phyloP scores from a whole-genome alignment of 371 early-diverging fungal species.

The Actinomucor elegans region DNA sequence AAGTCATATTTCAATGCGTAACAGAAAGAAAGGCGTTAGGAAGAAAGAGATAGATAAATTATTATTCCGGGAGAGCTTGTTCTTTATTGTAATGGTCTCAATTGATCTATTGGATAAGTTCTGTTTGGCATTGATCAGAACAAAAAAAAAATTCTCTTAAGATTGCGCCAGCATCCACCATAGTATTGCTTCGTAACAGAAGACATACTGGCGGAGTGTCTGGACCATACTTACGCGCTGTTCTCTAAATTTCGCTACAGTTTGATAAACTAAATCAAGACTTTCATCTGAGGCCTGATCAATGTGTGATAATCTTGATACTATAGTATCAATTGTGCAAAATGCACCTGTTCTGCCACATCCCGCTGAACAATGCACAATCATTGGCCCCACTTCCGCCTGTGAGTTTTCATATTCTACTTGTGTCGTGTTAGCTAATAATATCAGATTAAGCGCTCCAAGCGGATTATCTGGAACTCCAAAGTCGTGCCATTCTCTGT shows the following conservation, averaged over 20 bases:
- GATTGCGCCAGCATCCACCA: conserved; percentile 36
- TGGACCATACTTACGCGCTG: conserved; percentile 83
- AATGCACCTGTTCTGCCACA: conserved; percentile 94
- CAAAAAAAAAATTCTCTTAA: neutral
- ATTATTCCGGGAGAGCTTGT: conserved; percentile 1
- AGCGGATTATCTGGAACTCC: conserved; percentile 60
- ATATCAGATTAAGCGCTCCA: conserved; percentile 52
- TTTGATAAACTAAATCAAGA: conserved; percentile 35
- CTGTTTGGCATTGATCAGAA: neutral
- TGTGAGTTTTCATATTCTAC: conserved; percentile 24
- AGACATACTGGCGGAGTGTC: conserved; percentile 77
- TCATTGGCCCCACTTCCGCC: conserved; percentile 54
- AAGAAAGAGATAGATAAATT: neutral
- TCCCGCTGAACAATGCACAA: conserved; percentile 95
- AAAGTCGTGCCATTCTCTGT: conserved; percentile 82
- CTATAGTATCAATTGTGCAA: conserved; percentile 73
- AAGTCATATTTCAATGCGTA: too few species aligned
- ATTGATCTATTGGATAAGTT: conserved; percentile 4
- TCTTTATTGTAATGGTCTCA: neutral
- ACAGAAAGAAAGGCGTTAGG: neutral
- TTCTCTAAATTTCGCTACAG: conserved; percentile 66
- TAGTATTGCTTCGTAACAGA: conserved; percentile 80
- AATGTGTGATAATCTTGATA: conserved; percentile 37
- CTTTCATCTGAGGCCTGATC: conserved; percentile 18
- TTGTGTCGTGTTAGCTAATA: conserved; percentile 44